Evolutionary conservation across 768 basidiomycete species (phyloP).

Genomic region (Tylopilus vinaceipallidus): DNA sequence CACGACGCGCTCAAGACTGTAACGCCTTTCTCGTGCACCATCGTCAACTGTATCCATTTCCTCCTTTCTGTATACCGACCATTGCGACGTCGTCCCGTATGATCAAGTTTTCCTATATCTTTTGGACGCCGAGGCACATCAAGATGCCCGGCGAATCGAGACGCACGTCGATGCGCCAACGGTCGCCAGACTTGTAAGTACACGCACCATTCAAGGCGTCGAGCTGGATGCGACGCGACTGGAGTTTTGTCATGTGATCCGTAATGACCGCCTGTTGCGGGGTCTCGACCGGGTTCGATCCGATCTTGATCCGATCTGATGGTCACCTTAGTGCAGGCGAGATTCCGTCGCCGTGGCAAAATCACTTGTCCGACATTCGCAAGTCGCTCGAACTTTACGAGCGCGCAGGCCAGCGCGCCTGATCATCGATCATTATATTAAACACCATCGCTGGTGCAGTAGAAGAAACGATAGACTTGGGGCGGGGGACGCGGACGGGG

Average conservation of each 20-base stretch:
- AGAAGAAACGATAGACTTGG: neutral
- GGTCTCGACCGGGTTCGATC: neutral
- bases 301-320: constrained; percentile 5
- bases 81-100: constrained; percentile 2
- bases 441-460: neutral
- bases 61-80: neutral
- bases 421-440: constrained; percentile 2
- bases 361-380: constrained; percentile 29
- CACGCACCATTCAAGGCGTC: neutral
- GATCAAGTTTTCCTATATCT: constrained; percentile 51
- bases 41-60: neutral
- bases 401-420: constrained; percentile 12
- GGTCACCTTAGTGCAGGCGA: constrained; percentile 19
- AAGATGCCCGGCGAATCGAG: constrained; percentile 45
- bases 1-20: neutral
- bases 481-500: neutral
- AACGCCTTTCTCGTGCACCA: neutral
- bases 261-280: no score
- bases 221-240: neutral
- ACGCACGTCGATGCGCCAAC: constrained; percentile 22
- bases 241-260: neutral
- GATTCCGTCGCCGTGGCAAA: constrained; percentile 33
- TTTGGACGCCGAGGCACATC: constrained; percentile 51
- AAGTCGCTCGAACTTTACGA: constrained; percentile 31
- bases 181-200: constrained; percentile 27